Evolutionary conservation across 257 asterid genomes (phyloP).

Genomic region (Solanum paucissectum): DNA sequence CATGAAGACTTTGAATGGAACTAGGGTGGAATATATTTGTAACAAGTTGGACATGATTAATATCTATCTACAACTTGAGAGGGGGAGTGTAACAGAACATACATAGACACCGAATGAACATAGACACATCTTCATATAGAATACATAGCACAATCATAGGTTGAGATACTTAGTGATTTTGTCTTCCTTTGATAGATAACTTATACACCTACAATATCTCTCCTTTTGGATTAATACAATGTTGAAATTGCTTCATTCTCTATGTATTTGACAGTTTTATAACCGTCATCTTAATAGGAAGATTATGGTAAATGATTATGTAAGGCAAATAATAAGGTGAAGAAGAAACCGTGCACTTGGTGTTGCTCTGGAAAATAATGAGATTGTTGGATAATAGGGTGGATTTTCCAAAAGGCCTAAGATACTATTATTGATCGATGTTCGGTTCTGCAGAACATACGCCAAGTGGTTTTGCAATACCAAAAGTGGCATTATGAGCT

Average conservation of each 20-base stretch:
- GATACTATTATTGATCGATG: constrained; percentile 82
- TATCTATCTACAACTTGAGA: background rate
- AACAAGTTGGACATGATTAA: background rate
- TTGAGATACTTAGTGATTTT: background rate
- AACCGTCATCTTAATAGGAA: background rate
- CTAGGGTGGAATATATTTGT: background rate
- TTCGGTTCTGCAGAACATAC: constrained; percentile 82
- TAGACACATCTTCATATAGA: background rate
- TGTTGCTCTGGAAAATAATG: constrained; percentile 80
- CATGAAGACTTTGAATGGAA: background rate
- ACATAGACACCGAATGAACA: background rate
- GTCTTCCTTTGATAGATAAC: background rate
- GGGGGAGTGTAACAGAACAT: background rate
- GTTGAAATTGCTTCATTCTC: background rate
- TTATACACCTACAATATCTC: background rate
- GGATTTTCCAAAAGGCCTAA: constrained; percentile 82
- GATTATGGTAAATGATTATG: background rate
- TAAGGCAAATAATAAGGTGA: background rate
- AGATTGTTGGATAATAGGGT: constrained; percentile 90
- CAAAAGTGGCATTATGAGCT: constrained; percentile 85
- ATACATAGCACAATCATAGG: background rate
- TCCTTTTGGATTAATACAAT: background rate
- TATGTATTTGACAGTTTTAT: background rate
- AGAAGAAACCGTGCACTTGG: constrained; percentile 35
- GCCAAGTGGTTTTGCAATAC: constrained; percentile 90